Conservation (phyloP, 371 early-diverging fungal species). For the Lichtheimia ornata region DNA sequence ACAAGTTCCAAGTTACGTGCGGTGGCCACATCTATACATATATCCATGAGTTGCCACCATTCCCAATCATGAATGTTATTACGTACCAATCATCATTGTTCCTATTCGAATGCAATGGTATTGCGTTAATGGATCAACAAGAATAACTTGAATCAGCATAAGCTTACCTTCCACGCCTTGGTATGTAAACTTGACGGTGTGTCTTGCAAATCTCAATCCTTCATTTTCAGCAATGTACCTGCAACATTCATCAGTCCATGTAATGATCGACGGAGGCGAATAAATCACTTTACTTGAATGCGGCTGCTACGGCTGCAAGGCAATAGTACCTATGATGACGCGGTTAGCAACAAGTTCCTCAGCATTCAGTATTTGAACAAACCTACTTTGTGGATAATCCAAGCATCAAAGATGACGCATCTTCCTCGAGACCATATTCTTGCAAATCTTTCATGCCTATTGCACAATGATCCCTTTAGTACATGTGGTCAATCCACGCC, state of each 20-base stretch:
- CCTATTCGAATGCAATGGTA: constrained; percentile 19
- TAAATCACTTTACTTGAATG: constrained; percentile 39
- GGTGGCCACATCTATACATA: constrained; percentile 45
- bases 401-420: constrained; percentile 33
- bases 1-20: constrained; percentile 71
- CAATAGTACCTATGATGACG: constrained; percentile 53
- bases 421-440: constrained; percentile 51
- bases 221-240: constrained; percentile 59
- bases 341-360: neutral
- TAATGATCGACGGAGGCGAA: neutral
- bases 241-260: neutral
- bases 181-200: constrained; percentile 68
- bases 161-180: constrained; percentile 53
- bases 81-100: constrained; percentile 62
- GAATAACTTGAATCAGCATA: too few relatives aligned
- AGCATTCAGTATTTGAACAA: neutral
- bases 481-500: neutral
- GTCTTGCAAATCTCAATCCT: constrained; percentile 48
- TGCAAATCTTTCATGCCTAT: constrained; percentile 50
- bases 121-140: neutral
- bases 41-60: neutral
- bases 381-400: constrained; percentile 50
- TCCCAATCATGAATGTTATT: neutral
- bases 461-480: neutral
- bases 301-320: constrained; percentile 54